These are phyloP conservation scores for Myxozyma lipomycoides DNA, from an alignment of 805 yeast species.

Conservation along the genomic window DNA sequence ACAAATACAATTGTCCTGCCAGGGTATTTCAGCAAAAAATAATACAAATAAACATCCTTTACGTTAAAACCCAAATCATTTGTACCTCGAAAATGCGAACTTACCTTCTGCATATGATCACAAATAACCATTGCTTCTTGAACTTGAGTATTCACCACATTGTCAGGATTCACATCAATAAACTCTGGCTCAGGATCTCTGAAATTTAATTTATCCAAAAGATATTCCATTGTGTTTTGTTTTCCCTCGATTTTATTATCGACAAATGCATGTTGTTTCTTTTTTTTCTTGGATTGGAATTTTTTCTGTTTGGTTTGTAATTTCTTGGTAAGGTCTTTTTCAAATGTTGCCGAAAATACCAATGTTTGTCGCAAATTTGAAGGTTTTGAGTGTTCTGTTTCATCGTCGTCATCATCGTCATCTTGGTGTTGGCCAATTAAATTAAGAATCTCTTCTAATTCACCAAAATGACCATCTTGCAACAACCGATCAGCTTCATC, in stretches of 20 bases:
- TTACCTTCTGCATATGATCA: constrained; percentile 71
- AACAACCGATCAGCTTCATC: constrained; percentile 96
- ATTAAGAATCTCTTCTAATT: constrained; percentile 75
- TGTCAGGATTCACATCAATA: constrained; percentile 83
- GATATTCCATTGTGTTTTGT: constrained; percentile 60
- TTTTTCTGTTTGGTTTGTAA: constrained; percentile 43
- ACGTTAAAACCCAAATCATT: background rate
- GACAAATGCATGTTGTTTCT: constrained; percentile 17
- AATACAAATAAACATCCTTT: constrained; percentile 75
- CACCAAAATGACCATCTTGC: constrained; percentile 95
- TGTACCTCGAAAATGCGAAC: background rate
- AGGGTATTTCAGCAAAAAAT: constrained; percentile 78
- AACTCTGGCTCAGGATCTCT: constrained; percentile 61
- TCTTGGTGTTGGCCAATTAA: constrained; percentile 50
- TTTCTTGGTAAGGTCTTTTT: constrained; percentile 74
- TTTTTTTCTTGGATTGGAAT: too few species aligned
- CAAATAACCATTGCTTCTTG: constrained; percentile 89
- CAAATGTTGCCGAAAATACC: constrained; percentile 94
- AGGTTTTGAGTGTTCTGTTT: constrained; percentile 24
- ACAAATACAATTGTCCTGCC: constrained; percentile 89
- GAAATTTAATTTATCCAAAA: constrained; percentile 69
- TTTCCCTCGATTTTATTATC: constrained; percentile 28
- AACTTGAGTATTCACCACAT: constrained; percentile 67
- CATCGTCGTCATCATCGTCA: constrained; percentile 39
- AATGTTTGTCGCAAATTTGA: constrained; percentile 61